Evolutionary conservation across 2,329 filamentous ascomycete species (phyloP).

Genomic region (Akanthomyces dipterigenus): DNA sequence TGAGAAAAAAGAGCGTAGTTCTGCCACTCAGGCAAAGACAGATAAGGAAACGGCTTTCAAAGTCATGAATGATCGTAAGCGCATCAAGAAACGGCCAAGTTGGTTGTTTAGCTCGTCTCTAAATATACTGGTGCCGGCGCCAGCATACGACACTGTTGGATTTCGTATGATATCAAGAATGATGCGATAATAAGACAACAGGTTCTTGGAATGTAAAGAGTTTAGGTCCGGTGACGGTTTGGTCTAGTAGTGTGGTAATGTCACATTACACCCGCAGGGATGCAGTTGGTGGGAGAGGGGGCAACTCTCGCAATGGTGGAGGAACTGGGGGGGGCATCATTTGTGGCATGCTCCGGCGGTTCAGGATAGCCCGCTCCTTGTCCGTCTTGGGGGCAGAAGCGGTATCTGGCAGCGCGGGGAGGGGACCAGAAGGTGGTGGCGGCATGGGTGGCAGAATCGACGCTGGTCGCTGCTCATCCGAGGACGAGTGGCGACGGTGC

Average conservation of each 20-base stretch:
- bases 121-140: constrained; percentile 4
- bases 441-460: constrained; percentile 13
- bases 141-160: not conserved
- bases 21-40: not conserved
- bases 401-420: constrained; percentile 25
- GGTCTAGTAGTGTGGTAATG: not conserved
- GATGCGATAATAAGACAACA: not conserved
- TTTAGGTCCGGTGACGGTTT: not conserved
- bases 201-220: not conserved
- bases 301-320: constrained; percentile 48
- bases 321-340: constrained; percentile 42
- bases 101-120: not conserved
- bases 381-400: constrained; percentile 19
- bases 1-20: not conserved
- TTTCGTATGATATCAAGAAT: not conserved
- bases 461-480: constrained; percentile 1
- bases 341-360: constrained; percentile 45
- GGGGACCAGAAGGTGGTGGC: constrained; percentile 24
- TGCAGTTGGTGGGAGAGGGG: constrained; percentile 39
- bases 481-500: constrained; percentile 7
- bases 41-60: not conserved
- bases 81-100: not conserved
- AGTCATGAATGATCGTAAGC: constrained; percentile 1
- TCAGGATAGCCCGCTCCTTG: constrained; percentile 20
- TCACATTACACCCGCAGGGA: constrained; percentile 6